Conservation (phyloP, 495 filamentous ascomycete genomes). For the Aspergillus diversus region DNA sequence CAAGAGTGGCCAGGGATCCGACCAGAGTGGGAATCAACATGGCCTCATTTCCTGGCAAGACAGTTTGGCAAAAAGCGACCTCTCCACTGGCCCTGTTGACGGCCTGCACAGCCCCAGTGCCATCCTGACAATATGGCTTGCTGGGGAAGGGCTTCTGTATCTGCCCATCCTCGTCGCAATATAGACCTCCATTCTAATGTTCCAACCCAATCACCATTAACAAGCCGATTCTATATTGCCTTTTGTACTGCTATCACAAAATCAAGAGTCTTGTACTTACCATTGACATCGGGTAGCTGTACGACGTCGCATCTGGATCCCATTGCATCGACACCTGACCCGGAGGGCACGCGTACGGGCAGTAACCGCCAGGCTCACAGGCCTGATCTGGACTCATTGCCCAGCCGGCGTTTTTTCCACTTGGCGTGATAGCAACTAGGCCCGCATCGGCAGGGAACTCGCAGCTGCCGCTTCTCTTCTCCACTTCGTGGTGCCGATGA, state of each 20-base stretch:
- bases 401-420: constrained; percentile 71
- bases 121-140: constrained; percentile 71
- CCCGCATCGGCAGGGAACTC: constrained; percentile 69
- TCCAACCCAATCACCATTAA: not conserved
- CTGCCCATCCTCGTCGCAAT: constrained; percentile 68
- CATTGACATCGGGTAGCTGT: constrained; percentile 73
- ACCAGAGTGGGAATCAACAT: constrained; percentile 84
- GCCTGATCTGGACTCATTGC: constrained; percentile 79
- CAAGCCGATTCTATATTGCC: not conserved
- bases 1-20: constrained; percentile 54
- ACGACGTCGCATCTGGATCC: constrained; percentile 69
- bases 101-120: constrained; percentile 64
- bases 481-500: constrained; percentile 23
- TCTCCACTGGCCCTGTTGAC: constrained; percentile 64
- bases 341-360: constrained; percentile 77
- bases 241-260: not conserved
- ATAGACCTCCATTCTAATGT: constrained; percentile 74
- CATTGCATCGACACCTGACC: constrained; percentile 82
- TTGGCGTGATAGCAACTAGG: constrained; percentile 69
- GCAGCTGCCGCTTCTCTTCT: constrained; percentile 58
- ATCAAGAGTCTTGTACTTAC: constrained; percentile 48
- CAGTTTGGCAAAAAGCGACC: constrained; percentile 82
- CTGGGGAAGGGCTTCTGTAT: constrained; percentile 73
- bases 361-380: constrained; percentile 71
- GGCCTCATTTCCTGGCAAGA: constrained; percentile 82